Conservation (phyloP, 2,329 filamentous ascomycete genomes). For the Chrysosphaeria jannelii region DNA sequence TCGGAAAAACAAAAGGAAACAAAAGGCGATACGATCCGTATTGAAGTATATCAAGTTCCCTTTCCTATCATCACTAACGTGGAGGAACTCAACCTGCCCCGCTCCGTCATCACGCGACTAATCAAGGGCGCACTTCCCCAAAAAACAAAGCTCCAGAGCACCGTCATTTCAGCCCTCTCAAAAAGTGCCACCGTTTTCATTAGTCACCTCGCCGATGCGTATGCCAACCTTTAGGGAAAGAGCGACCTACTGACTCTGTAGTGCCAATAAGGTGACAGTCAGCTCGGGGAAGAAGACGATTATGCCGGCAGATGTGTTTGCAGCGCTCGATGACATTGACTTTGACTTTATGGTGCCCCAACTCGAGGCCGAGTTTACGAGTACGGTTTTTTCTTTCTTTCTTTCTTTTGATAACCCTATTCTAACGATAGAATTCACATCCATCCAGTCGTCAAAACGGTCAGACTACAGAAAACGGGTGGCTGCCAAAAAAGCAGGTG, state of each 20-base stretch:
- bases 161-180: constrained; percentile 48
- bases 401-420: neutral
- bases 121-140: constrained; percentile 53
- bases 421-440: constrained; percentile 29
- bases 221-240: too few relatives aligned
- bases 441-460: constrained; percentile 42
- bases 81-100: constrained; percentile 48
- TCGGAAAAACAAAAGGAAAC: too few relatives aligned
- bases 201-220: constrained; percentile 47
- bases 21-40: too few relatives aligned
- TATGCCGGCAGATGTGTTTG: constrained; percentile 43
- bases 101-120: constrained; percentile 51
- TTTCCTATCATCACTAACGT: too few relatives aligned
- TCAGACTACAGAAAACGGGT: constrained; percentile 42
- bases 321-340: constrained; percentile 47
- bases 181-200: constrained; percentile 67
- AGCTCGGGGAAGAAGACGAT: constrained; percentile 49
- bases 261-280: constrained; percentile 42
- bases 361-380: constrained; percentile 47
- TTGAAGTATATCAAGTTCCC: too few relatives aligned
- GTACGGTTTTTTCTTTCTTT: constrained; percentile 13
- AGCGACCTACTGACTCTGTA: too few relatives aligned
- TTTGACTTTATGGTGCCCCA: constrained; percentile 38
- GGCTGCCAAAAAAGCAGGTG: constrained; percentile 29
- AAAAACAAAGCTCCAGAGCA: constrained; percentile 60